phyloP scores from a whole-genome alignment of 169 alveolate genomes.

The Theileria orientalis region DNA sequence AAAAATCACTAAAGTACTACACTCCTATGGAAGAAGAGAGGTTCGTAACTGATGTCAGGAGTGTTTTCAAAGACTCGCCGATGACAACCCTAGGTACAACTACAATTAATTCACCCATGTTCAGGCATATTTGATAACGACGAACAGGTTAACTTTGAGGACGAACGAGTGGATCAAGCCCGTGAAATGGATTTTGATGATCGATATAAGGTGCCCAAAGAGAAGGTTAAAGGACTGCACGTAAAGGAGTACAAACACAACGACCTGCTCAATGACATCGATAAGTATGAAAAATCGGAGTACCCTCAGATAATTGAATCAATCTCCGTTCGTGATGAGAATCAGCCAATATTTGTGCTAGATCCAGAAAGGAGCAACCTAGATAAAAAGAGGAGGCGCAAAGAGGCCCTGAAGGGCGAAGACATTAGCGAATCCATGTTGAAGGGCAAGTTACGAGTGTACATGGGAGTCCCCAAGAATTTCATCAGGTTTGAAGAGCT shows the following conservation, averaged over 20 bases:
- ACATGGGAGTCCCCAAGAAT: slow-evolving; percentile 47
- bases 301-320: slow-evolving; percentile 25
- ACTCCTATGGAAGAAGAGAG: not conserved
- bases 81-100: not conserved
- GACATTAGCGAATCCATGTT: not conserved
- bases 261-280: slow-evolving; percentile 60
- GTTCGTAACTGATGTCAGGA: slow-evolving; percentile 16
- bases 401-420: not conserved
- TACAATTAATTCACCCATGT: not conserved
- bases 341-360: slow-evolving; percentile 37
- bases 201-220: no score
- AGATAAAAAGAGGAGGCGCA: not conserved
- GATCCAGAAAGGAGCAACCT: not conserved
- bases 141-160: no score
- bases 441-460: slow-evolving; percentile 27
- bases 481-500: slow-evolving; percentile 16
- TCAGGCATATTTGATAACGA: not conserved
- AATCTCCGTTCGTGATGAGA: slow-evolving; percentile 17
- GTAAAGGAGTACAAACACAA: slow-evolving; percentile 56
- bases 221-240: slow-evolving; percentile 1
- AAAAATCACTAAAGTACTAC: not conserved
- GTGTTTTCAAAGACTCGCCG: slow-evolving; percentile 8
- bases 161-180: no score
- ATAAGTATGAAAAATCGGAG: slow-evolving; percentile 41
- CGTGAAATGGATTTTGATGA: no score